Conservation (phyloP, 305 asterid genomes). For the Rubia balearica region DNA sequence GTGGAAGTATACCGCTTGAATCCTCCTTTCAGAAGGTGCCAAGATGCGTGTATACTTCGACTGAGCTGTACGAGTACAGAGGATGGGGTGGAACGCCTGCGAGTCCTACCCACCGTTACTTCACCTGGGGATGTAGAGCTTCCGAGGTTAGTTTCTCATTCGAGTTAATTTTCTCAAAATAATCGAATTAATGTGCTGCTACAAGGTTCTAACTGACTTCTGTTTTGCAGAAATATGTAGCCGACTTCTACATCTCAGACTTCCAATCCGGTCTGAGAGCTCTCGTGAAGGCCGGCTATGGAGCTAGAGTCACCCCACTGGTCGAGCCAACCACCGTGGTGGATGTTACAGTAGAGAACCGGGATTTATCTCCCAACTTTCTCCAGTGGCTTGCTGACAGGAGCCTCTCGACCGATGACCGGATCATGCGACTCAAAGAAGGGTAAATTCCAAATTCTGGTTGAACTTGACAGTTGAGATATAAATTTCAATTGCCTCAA, state of each 20-base stretch:
- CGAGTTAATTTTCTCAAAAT: too few relatives aligned
- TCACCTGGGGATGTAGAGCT: constrained; percentile 33
- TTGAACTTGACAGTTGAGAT: too few relatives aligned
- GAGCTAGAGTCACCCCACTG: constrained; percentile 88
- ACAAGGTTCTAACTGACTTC: constrained; percentile 17
- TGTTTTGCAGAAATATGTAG: constrained; percentile 58
- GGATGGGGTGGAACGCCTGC: constrained; percentile 34
- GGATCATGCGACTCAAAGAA: constrained; percentile 74
- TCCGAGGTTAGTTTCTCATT: too few relatives aligned
- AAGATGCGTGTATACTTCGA: constrained; percentile 36
- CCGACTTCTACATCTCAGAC: constrained; percentile 94
- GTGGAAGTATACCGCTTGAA: constrained; percentile 40
- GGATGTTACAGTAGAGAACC: constrained; percentile 54
- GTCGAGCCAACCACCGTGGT: constrained; percentile 63
- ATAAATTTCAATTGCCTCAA: too few relatives aligned
- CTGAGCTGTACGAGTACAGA: constrained; percentile 32
- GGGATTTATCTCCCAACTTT: constrained; percentile 55
- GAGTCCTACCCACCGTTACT: constrained; percentile 24
- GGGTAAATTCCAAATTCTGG: constrained; percentile 44
- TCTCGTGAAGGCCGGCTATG: constrained; percentile 89
- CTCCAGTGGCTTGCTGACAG: constrained; percentile 74
- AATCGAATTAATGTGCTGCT: neutral
- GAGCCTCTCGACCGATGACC: constrained; percentile 68
- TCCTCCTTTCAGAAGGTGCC: too few relatives aligned
- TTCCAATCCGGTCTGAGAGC: constrained; percentile 93